Evolutionary conservation across 768 basidiomycete genomes (phyloP), one percentile per base, ranked within the genome.

Genomic region (Phlebiopsis flavidoalba): DNA sequence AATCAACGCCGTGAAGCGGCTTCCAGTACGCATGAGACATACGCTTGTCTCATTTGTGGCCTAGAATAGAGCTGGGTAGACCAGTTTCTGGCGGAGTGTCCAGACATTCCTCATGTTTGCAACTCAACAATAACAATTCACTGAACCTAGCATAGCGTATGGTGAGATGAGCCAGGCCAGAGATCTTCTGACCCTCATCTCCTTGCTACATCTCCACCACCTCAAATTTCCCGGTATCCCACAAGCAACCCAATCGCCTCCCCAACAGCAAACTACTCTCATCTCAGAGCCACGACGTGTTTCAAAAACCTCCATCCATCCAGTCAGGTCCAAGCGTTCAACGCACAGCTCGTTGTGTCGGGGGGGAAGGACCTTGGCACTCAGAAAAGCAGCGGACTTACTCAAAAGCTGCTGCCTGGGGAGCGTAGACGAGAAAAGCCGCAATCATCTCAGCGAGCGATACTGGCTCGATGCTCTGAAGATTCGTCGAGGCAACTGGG

Each of bases 391-490:
- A 22, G 82, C 89, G 0, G 76, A 79, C 58, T 74, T 92, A 0
- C 88, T 93, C 64, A 89, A 85, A 66, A 71, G 77, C 35, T 89
- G 89, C 3, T 31, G 26, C 26, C 86, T 89, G 2, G 79, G 82
- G 58, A 81, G 82, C 57, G 83, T 92, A 74, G 26, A n/a, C n/a
- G 89, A 91, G 67, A 76, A 82, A 53, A 77, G 83, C 21, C 77
- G 86, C 45, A 65, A 81, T 8, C n/a, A 81, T 31, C 76, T 80
- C 53, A 82, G 85, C 46, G 89, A 92, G 68, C 83, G 77, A 61
- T 93, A 93, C 65, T 94, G 92, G 92, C 77, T 85, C 7, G 84
- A 93, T 69, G 92, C 92, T 3, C 77, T 94, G 50, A 88, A 83
- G 69, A 86, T 90, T 49, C 77, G 92, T 63, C 74, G 82, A 66